Evolutionary conservation across 306 rosid species (phyloP).

Genomic region (Vigna unguiculata): DNA sequence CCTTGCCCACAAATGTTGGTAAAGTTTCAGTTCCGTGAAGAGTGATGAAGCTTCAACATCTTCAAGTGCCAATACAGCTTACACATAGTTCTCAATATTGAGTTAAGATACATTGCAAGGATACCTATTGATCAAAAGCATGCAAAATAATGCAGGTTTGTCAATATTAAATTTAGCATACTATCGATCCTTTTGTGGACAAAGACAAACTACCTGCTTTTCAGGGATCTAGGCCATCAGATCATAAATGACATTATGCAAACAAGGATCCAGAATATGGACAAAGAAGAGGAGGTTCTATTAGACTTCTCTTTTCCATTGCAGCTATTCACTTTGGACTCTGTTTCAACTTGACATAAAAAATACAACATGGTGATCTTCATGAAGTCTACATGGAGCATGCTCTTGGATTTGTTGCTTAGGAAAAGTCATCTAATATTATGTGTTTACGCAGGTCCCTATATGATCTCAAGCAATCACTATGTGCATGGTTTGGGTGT

Average conservation of each 20-base stretch:
- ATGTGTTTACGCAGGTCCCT: no score
- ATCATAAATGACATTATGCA: neutral
- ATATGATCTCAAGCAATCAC: no score
- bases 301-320: no score
- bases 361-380: no score
- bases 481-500: no score
- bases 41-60: neutral
- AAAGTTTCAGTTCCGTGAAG: neutral
- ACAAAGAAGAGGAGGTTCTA: neutral
- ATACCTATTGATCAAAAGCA: neutral
- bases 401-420: no score
- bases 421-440: no score
- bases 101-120: neutral
- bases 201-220: conserved; percentile 7
- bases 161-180: neutral
- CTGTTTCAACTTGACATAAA: no score
- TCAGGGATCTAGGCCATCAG: conserved; percentile 8
- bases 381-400: no score
- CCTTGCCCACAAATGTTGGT: neutral
- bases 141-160: conserved; percentile 1
- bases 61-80: neutral
- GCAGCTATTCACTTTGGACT: no score
- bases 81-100: neutral
- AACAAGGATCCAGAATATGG: neutral
- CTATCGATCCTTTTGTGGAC: neutral